Base-by-base conservation (phyloP, 73 alveolate genomes). In the Stentor roeselii region DNA sequence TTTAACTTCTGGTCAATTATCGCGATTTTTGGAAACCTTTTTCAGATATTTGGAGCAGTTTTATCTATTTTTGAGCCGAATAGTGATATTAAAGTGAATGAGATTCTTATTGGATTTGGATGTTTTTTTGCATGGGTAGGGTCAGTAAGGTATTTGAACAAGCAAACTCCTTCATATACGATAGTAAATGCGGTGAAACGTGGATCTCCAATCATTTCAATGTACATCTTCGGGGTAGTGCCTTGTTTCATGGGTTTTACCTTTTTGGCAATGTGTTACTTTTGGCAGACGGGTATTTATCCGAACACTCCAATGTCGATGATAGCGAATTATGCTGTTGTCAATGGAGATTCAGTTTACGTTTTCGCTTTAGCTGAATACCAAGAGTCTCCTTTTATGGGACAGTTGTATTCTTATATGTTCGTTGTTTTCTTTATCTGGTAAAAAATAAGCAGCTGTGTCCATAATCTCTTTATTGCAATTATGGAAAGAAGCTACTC, bases 221-320 rank as follows among this genome's bases (percentile, higher is more conserved):
- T 90, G 35, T 88, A 93, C 36, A 80, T 95, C 37, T 83, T 95
- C 6, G 89, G 95, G n/a, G 88, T 88, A 0, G 39, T 95, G 76
- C 99, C 99, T 30, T 82, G 93, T 38, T 90, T 95, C 59, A 84
- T 93, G 59, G 99, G 96, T 11, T 95, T 91, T 80, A 82, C 97
- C 11, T 92, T 95, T 84, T 86, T 95, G 30, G 98, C 97, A 2
- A 85, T 95, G 82, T 95, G 98, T 41, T 86, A 93, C 42, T 95
- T 95, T 86, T 95, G 98, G 97, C 88, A 88, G 40, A 86, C 95
- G 67, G 92, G 86, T 74, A 78, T 95, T 60, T 93, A 92, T 59
- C 87, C 91, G n/a, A 85, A 90, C 60, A 88, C 91, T n/a, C 74
- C 94, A 0, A 89, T 84, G 84, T 84, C 93, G 6, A 75, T 89